A percentile compares a stretch with the other conserved stretches of the same genome.
Evolutionary conservation across 306 rosid species (phyloP).

Genomic region (Lagenaria siceraria): DNA sequence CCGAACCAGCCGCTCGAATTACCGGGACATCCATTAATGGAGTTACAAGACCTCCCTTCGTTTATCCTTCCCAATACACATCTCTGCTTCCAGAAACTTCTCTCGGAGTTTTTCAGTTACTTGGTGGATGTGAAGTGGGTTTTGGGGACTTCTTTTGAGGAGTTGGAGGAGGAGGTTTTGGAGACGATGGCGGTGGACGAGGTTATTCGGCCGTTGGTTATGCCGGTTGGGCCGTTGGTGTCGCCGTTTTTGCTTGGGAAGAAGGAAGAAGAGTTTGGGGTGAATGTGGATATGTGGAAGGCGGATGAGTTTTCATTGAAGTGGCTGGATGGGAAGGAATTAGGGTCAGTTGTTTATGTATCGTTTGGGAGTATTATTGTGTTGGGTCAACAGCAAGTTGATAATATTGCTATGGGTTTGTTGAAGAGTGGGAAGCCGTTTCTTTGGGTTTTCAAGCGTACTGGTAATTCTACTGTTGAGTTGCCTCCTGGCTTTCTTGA

Average conservation of each 20-base stretch:
- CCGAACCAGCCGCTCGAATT: conserved; percentile 12
- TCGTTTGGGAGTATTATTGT: conserved; percentile 45
- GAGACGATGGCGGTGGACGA: conserved; percentile 18
- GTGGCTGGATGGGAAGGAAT: conserved; percentile 27
- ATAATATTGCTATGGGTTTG: conserved; percentile 28
- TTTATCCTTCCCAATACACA: conserved; percentile 31
- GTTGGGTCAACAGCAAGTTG: conserved; percentile 19
- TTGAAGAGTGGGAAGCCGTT: conserved; percentile 30
- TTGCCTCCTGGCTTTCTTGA: conserved; percentile 19
- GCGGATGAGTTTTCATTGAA: conserved; percentile 32
- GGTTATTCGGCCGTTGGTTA: conserved; percentile 4
- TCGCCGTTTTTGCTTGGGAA: conserved; percentile 34
- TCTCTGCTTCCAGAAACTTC: not conserved
- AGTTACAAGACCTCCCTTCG: conserved; percentile 38
- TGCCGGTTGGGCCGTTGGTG: conserved; percentile 39
- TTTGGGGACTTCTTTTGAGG: conserved; percentile 32
- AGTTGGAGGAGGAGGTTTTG: conserved; percentile 36
- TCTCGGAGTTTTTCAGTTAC: not conserved
- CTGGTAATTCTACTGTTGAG: not conserved
- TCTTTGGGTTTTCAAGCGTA: conserved; percentile 45
- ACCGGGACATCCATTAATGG: conserved; percentile 31
- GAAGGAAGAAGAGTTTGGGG: conserved; percentile 13
- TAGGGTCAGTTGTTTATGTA: conserved; percentile 29
- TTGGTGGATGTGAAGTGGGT: conserved; percentile 37
- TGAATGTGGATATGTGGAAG: conserved; percentile 33